Conservation (phyloP, 371 early-diverging fungal species). For the Mucor indicus region DNA sequence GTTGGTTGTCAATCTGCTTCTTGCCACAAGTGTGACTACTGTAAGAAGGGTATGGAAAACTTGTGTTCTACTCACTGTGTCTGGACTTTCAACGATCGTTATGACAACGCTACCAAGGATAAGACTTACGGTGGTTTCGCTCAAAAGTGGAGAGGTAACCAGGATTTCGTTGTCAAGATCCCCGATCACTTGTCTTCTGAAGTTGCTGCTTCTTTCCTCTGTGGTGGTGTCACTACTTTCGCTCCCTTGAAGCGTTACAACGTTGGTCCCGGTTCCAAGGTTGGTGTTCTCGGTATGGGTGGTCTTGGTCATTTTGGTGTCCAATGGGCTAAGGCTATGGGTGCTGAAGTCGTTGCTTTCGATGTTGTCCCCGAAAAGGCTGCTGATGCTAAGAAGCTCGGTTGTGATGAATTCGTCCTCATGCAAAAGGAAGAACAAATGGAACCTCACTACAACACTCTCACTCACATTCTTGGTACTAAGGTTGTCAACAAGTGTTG, state of each 20-base stretch:
- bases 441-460: slow-evolving; percentile 16
- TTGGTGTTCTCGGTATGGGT: slow-evolving; percentile 76
- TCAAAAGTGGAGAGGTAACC: slow-evolving; percentile 55
- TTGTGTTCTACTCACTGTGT: slow-evolving; percentile 44
- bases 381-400: slow-evolving; percentile 64
- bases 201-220: slow-evolving; percentile 51
- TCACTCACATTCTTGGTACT: slow-evolving; percentile 39
- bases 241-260: slow-evolving; percentile 50
- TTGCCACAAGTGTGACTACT: slow-evolving; percentile 34
- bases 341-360: slow-evolving; percentile 69
- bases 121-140: slow-evolving; percentile 66
- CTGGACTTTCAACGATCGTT: slow-evolving; percentile 62
- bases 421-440: slow-evolving; percentile 23
- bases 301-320: slow-evolving; percentile 73
- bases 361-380: slow-evolving; percentile 65
- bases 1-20: slow-evolving; percentile 60
- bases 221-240: slow-evolving; percentile 58
- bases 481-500: slow-evolving; percentile 39
- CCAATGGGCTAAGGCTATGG: slow-evolving; percentile 58
- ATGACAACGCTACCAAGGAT: slow-evolving; percentile 51
- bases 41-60: slow-evolving; percentile 31
- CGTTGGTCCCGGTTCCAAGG: slow-evolving; percentile 50
- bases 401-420: slow-evolving; percentile 55
- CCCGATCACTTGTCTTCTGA: slow-evolving; percentile 51
- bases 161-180: slow-evolving; percentile 51